Evolutionary conservation across 2,329 filamentous ascomycete species (phyloP).

Genomic region (Penicillium sp.): DNA sequence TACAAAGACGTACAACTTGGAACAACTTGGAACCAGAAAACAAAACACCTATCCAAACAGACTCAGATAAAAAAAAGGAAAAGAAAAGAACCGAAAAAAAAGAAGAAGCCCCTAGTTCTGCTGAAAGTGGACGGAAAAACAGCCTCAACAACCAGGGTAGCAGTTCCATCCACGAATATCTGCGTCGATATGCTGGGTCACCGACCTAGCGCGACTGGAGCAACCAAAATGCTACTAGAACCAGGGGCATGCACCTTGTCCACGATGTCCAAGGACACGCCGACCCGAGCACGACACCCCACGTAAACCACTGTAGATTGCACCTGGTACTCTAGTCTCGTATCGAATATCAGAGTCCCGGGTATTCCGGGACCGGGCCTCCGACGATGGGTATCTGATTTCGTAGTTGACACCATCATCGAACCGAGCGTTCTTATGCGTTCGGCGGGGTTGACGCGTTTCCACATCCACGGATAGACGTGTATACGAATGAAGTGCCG

Average conservation of each 20-base stretch:
- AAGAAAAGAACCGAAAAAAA: no score
- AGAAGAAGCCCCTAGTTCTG: neutral
- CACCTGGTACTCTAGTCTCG: neutral
- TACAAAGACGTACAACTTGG: no score
- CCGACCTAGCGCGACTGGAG: neutral
- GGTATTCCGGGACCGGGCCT: neutral
- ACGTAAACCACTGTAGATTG: neutral
- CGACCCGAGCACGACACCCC: neutral
- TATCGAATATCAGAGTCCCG: neutral
- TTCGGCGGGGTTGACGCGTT: neutral
- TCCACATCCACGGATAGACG: neutral
- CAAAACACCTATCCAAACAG: no score
- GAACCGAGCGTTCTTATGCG: neutral
- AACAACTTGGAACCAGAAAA: no score
- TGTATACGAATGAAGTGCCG: no score
- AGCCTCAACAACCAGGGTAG: neutral
- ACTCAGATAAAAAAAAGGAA: no score
- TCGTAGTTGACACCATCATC: neutral
- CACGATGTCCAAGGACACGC: neutral
- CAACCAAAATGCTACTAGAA: neutral
- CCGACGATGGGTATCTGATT: neutral
- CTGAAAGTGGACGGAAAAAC: neutral
- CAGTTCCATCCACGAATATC: neutral
- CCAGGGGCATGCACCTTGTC: neutral
- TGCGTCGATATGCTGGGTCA: neutral